A percentile compares a stretch with the other conserved stretches of the same genome.
phyloP scores from a whole-genome alignment of 1,284 basidiomycete genomes.

The Rhodofomes roseus region DNA sequence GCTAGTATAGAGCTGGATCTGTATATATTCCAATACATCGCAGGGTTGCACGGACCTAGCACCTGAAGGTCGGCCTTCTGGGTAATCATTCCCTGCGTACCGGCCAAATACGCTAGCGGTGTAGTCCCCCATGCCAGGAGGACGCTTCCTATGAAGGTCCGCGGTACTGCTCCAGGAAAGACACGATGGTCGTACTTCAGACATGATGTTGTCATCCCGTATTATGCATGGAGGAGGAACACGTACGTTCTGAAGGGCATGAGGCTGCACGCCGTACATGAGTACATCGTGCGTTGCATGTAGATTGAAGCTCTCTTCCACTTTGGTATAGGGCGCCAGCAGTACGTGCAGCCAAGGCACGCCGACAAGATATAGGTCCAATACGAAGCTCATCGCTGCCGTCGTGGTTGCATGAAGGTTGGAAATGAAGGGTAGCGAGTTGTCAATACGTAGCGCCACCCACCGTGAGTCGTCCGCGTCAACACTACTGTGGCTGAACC shows the following conservation, averaged over 20 bases:
- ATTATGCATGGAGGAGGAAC: background rate
- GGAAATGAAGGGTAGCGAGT: too few species aligned
- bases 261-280: slow-evolving; percentile 59
- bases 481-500: too few species aligned
- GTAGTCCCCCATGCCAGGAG: slow-evolving; percentile 52
- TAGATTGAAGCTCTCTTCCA: slow-evolving; percentile 95
- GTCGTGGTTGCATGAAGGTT: background rate
- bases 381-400: slow-evolving; percentile 9
- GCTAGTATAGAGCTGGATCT: slow-evolving; percentile 38
- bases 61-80: slow-evolving; percentile 64
- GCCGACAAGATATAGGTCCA: slow-evolving; percentile 56
- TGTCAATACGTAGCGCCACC: too few species aligned
- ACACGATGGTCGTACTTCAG: slow-evolving; percentile 84
- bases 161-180: slow-evolving; percentile 88
- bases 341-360: slow-evolving; percentile 66
- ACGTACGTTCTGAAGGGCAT: slow-evolving; percentile 48
- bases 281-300: slow-evolving; percentile 91
- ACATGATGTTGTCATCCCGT: background rate
- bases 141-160: slow-evolving; percentile 80
- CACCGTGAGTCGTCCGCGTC: too few species aligned
- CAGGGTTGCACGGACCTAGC: slow-evolving; percentile 40
- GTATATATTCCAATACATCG: background rate
- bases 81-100: slow-evolving; percentile 37
- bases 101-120: slow-evolving; percentile 42
- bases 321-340: slow-evolving; percentile 88